A percentile compares a stretch with the other conserved stretches of the same genome.
Conservation (phyloP, 2,329 filamentous ascomycete species). For the Aureobasidium melanogenum region DNA sequence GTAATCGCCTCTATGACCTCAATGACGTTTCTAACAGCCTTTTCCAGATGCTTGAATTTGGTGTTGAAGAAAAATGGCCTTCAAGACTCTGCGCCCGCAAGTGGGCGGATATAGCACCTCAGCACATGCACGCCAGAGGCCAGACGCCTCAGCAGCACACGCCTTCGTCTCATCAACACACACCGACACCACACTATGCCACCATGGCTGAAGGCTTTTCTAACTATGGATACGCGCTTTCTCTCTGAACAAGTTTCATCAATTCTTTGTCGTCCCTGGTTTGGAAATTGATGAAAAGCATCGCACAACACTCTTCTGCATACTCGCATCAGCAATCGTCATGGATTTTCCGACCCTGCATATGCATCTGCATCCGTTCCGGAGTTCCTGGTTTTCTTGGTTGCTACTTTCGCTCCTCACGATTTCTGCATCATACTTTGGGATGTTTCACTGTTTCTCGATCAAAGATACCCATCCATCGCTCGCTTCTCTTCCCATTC, state of each 20-base stretch:
- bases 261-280: background rate
- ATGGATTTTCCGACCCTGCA: background rate
- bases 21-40: background rate
- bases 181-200: background rate
- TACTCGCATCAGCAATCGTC: background rate
- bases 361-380: background rate
- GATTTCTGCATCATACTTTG: background rate
- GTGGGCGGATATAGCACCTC: conserved; percentile 39
- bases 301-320: background rate
- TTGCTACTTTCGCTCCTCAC: background rate
- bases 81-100: conserved; percentile 42
- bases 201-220: background rate
- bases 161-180: conserved; percentile 9
- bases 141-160: conserved; percentile 15
- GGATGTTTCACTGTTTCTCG: background rate
- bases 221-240: background rate
- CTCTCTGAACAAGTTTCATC: background rate
- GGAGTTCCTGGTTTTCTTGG: background rate
- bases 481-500: background rate
- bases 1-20: background rate
- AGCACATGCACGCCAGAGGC: conserved; percentile 3
- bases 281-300: background rate
- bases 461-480: background rate
- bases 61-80: conserved; percentile 42
- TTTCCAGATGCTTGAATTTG: conserved; percentile 43